Evolutionary conservation across 2,329 filamentous ascomycete species (phyloP).

Genomic region (Colletotrichum tamarilloi): DNA sequence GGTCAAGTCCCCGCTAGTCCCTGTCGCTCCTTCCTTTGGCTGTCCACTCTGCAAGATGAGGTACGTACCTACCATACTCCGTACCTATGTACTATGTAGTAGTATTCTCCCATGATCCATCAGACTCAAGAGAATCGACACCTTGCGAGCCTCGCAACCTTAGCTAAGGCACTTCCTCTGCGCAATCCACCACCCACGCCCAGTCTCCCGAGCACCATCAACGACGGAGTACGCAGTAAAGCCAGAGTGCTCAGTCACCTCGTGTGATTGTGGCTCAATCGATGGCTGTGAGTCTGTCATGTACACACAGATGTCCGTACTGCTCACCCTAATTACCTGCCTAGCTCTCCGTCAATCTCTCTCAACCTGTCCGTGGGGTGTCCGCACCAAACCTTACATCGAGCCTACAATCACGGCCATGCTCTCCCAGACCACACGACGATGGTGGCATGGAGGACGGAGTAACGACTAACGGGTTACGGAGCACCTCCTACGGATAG

Average conservation of each 20-base stretch:
- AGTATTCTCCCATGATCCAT: neutral
- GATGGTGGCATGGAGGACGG: neutral
- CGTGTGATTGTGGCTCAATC: neutral
- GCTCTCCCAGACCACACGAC: conserved; percentile 5
- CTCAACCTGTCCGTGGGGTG: neutral
- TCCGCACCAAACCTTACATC: neutral
- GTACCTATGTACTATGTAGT: too few relatives aligned
- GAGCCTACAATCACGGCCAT: conserved; percentile 1
- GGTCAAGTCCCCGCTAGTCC: conserved; percentile 9
- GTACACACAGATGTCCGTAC: too few relatives aligned
- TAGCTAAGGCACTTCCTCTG: neutral
- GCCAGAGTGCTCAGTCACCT: neutral
- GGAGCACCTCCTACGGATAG: neutral
- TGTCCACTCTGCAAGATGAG: conserved; percentile 4
- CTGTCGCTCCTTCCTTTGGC: neutral
- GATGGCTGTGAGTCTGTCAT: neutral
- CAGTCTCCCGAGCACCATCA: neutral
- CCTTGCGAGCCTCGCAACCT: neutral
- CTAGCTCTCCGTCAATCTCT: neutral
- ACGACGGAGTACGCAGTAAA: too few relatives aligned
- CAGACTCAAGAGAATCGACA: neutral
- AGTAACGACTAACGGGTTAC: neutral
- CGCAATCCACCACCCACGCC: neutral
- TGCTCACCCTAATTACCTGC: neutral
- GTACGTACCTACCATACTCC: neutral